Conservation (phyloP, 208 protist genomes). For the Giardia duodenalis region DNA sequence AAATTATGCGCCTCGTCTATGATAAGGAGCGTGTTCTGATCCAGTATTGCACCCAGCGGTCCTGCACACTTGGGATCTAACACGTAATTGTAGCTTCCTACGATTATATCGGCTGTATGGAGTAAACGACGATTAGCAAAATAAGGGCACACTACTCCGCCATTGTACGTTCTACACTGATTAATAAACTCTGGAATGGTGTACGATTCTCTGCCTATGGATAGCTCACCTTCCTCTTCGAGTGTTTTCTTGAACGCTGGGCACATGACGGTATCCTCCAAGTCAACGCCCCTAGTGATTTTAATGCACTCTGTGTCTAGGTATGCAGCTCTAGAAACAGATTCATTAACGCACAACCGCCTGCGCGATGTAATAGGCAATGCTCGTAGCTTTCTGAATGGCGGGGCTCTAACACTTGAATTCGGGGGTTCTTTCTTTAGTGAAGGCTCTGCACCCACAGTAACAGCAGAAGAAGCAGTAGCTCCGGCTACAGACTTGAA, state of each 20-base stretch:
- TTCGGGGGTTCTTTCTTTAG: neutral
- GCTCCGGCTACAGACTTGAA: too few species aligned
- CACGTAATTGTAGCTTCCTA: neutral
- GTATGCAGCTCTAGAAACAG: neutral
- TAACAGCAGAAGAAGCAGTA: neutral
- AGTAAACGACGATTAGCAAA: neutral
- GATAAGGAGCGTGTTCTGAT: neutral
- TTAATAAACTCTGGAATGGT: neutral
- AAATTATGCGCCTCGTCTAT: neutral
- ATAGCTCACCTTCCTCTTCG: neutral
- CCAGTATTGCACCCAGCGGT: neutral
- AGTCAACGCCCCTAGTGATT: neutral
- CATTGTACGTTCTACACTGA: neutral
- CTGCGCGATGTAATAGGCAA: neutral
- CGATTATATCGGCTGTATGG: neutral
- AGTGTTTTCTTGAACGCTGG: neutral
- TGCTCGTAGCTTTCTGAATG: neutral
- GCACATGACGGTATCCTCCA: neutral
- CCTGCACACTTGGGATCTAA: neutral
- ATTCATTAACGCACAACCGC: neutral
- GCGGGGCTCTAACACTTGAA: too few species aligned
- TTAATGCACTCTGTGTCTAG: neutral
- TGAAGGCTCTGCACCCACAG: neutral
- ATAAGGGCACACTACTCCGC: neutral
- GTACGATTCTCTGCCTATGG: neutral